Conservation (phyloP, 805 yeast genomes). For the Lipomyces oligophaga region DNA sequence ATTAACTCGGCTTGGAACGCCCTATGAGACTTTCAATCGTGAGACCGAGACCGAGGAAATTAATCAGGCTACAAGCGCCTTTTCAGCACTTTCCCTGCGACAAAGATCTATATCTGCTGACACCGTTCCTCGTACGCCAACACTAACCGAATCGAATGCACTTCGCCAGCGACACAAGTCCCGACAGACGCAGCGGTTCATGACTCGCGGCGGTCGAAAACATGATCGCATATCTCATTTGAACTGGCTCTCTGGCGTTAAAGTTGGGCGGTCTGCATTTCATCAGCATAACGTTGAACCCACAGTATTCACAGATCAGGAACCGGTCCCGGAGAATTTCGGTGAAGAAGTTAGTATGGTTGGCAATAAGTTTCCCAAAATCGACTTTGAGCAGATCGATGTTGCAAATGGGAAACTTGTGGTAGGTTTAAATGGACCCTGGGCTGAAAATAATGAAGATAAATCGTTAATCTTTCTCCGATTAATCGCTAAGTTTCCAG, state of each 20-base stretch:
- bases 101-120: not conserved
- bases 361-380: conserved; percentile 83
- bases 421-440: conserved; percentile 76
- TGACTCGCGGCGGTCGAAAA: conserved; percentile 24
- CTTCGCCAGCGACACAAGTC: not conserved
- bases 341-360: conserved; percentile 90
- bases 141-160: not conserved
- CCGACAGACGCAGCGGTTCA: conserved; percentile 4
- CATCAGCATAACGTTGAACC: conserved; percentile 20
- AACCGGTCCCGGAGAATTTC: conserved; percentile 51
- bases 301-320: not conserved
- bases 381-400: conserved; percentile 79
- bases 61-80: not conserved
- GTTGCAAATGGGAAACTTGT: conserved; percentile 79
- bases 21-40: conserved; percentile 44
- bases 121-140: not conserved
- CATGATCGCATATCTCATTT: conserved; percentile 54
- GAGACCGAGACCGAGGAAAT: not conserved
- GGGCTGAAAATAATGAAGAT: conserved; percentile 44
- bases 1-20: conserved; percentile 43
- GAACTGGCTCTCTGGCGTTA: conserved; percentile 91
- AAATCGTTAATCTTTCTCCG: conserved; percentile 60
- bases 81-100: conserved; percentile 4
- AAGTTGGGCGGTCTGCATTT: conserved; percentile 57
- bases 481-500: conserved; percentile 66